phyloP scores from a whole-genome alignment of 352 stramenopile species.

The Phytopythium delawarense region DNA sequence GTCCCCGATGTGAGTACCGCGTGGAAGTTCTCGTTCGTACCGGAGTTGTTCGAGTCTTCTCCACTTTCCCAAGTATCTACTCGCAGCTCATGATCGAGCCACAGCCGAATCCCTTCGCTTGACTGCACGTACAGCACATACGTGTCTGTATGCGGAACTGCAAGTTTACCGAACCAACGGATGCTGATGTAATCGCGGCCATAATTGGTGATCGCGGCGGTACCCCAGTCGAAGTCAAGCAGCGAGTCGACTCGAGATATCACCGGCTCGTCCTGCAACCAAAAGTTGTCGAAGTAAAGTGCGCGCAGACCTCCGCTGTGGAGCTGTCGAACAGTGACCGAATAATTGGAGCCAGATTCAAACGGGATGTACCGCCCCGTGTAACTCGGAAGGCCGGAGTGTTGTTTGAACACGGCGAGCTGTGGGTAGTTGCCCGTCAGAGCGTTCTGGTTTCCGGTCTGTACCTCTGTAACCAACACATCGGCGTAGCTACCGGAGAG shows the following conservation, averaged over 20 bases:
- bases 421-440: slow-evolving; percentile 75
- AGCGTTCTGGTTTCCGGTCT: slow-evolving; percentile 57
- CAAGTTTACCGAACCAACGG: slow-evolving; percentile 93
- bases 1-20: slow-evolving; percentile 53
- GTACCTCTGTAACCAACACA: slow-evolving; percentile 57
- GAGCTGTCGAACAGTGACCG: slow-evolving; percentile 90
- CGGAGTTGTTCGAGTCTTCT: slow-evolving; percentile 20
- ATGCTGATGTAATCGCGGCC: slow-evolving; percentile 94
- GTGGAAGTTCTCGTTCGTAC: slow-evolving; percentile 66
- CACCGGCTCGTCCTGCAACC: slow-evolving; percentile 90
- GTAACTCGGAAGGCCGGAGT: slow-evolving; percentile 91
- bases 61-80: slow-evolving; percentile 89
- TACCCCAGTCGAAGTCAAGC: slow-evolving; percentile 89
- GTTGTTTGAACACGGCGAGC: slow-evolving; percentile 86
- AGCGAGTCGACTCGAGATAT: slow-evolving; percentile 82
- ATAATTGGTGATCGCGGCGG: slow-evolving; percentile 89
- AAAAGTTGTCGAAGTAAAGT: slow-evolving; percentile 96
- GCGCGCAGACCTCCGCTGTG: slow-evolving; percentile 84
- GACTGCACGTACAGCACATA: slow-evolving; percentile 93
- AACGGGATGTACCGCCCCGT: slow-evolving; percentile 86
- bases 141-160: slow-evolving; percentile 62
- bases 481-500: slow-evolving; percentile 58
- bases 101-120: slow-evolving; percentile 92
- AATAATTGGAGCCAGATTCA: slow-evolving; percentile 63
- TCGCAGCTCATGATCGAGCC: slow-evolving; percentile 89